Evolutionary conservation across 176 grass and related monocot species (phyloP), one percentile per base, ranked within the genome.

Genomic region (Ensete glaucum): DNA sequence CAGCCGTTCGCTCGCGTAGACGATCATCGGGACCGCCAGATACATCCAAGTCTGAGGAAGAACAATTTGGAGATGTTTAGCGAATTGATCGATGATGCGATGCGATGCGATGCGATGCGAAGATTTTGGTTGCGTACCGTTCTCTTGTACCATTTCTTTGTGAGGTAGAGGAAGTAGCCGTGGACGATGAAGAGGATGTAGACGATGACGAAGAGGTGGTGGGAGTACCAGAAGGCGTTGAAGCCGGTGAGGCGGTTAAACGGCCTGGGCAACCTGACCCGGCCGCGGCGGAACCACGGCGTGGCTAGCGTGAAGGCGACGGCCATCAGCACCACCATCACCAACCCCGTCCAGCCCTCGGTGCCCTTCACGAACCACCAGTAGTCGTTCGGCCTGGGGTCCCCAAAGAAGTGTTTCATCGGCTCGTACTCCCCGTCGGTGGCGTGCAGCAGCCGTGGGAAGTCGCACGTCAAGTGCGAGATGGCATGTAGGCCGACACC

Each of bases 201-300:
- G 65, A 99, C 91, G 50, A 91, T 26, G 78, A 94, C 81, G 86
- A 99, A 91, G 59, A 85, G 77, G 79, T 99, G 95, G 82, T 99
- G 95, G 11, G 95, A 91, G 84, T 99, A 99, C 95, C 95, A 99
- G 80, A 99, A 99, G 55, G 95, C 91, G 72, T 99, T 99, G 84
- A 94, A 99, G 11, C 95, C 95, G 15, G 91, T 99, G 11, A 93
- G 80, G 15, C 83, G 59, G 54, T 65, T 75, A 1, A 99, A 9
- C 2, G 55, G 73, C 0, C 78, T 73, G 0, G 95, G 90, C 1
- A 99, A 81, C 23, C 8, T 52, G 7, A 99, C 9, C 20, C 55
- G 7, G 29, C 95, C 91, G 0, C 95, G 73, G 5, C 90, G 52
- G 76, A 99, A 91, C 88, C 91, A 99, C 2, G 95, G 95, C 59